Evolutionary conservation across 495 filamentous ascomycete genomes (phyloP).

Genomic region (Penicillium coprophilum): DNA sequence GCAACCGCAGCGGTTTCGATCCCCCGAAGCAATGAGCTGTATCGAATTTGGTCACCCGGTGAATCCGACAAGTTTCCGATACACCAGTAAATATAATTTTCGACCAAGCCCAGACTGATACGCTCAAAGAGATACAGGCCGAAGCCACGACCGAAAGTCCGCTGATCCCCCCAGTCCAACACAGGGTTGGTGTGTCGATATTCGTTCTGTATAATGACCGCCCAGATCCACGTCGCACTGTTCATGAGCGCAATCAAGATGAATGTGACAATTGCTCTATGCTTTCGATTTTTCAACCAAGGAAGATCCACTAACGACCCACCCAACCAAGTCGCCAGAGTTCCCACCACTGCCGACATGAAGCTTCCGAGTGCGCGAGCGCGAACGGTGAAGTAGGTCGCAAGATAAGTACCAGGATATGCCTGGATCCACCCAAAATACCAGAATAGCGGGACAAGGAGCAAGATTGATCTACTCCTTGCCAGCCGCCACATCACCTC

Average conservation of each 20-base stretch:
- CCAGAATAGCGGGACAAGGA: conserved; percentile 52
- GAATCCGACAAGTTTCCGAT: conserved; percentile 45
- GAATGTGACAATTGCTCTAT: conserved; percentile 21
- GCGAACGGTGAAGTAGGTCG: conserved; percentile 58
- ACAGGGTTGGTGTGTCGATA: conserved; percentile 26
- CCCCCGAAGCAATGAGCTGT: conserved; percentile 41
- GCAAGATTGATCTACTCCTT: conserved; percentile 46
- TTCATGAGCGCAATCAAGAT: conserved; percentile 23
- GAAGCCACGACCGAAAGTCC: conserved; percentile 41
- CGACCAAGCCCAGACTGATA: conserved; percentile 39
- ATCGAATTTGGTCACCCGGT: conserved; percentile 43
- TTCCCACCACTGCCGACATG: conserved; percentile 47
- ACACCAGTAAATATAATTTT: conserved; percentile 50
- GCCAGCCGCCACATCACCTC: conserved; percentile 36
- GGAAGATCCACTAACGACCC: conserved; percentile 23
- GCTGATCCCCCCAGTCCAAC: conserved; percentile 28
- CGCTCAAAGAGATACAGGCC: conserved; percentile 43
- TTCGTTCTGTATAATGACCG: conserved; percentile 28
- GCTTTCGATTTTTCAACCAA: conserved; percentile 23
- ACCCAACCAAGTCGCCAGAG: conserved; percentile 38
- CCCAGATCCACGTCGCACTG: conserved; percentile 30
- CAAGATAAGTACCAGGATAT: conserved; percentile 55
- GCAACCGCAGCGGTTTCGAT: conserved; percentile 44
- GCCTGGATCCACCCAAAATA: conserved; percentile 55
- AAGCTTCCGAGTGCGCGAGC: conserved; percentile 50